A percentile compares a stretch with the other conserved stretches of the same genome.
Evolutionary conservation across 2,329 filamentous ascomycete species (phyloP).

Genomic region (Fusarium heterosporum): DNA sequence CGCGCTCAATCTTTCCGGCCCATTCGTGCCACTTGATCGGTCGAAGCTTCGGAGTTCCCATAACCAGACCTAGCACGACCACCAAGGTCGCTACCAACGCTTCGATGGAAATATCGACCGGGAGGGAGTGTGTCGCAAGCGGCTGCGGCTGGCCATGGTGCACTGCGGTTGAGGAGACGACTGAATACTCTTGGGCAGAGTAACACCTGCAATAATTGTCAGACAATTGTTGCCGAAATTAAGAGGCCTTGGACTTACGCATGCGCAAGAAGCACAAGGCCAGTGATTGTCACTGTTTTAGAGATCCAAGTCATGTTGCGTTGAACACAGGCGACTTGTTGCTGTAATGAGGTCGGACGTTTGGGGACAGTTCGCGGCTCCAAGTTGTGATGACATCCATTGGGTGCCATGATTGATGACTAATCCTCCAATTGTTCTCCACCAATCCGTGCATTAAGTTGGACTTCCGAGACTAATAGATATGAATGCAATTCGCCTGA

Average conservation of each 20-base stretch:
- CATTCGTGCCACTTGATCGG: slow-evolving; percentile 87
- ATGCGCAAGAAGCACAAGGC: slow-evolving; percentile 83
- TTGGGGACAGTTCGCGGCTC: slow-evolving; percentile 41
- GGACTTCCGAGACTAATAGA: slow-evolving; percentile 1
- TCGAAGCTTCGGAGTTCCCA: slow-evolving; percentile 80
- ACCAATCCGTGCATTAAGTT: not conserved
- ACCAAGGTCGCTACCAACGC: slow-evolving; percentile 82
- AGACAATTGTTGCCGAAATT: slow-evolving; percentile 13
- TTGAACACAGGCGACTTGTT: slow-evolving; percentile 13
- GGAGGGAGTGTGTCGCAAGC: slow-evolving; percentile 66
- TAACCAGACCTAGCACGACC: slow-evolving; percentile 85
- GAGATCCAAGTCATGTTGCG: slow-evolving; percentile 76
- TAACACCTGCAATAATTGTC: slow-evolving; percentile 76
- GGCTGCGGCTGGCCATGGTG: slow-evolving; percentile 58
- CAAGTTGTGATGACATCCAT: slow-evolving; percentile 17
- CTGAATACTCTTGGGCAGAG: slow-evolving; percentile 92
- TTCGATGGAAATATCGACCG: slow-evolving; percentile 88
- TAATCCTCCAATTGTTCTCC: slow-evolving; percentile 29
- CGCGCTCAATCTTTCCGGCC: slow-evolving; percentile 85
- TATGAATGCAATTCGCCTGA: no score
- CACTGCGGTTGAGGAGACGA: slow-evolving; percentile 70
- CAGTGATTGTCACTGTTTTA: slow-evolving; percentile 76
- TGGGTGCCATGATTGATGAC: slow-evolving; percentile 30
- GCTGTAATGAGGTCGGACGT: slow-evolving; percentile 11
- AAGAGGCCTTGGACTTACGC: slow-evolving; percentile 70